These are phyloP conservation scores for Pythium dissotocum DNA, from an alignment of 352 stramenopile species.

Conservation along the genomic window DNA sequence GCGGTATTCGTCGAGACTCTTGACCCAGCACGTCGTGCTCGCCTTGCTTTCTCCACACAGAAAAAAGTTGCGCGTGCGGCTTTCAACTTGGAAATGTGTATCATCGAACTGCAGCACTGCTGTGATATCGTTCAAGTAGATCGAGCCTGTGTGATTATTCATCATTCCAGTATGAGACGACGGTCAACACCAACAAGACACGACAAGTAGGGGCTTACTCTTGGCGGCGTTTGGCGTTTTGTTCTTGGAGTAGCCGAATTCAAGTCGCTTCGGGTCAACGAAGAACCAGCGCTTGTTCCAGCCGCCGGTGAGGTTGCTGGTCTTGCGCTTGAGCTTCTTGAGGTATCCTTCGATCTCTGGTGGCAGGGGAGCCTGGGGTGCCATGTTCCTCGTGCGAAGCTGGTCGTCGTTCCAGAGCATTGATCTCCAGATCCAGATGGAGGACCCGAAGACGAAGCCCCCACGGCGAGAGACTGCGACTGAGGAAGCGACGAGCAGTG, in stretches of 20 bases:
- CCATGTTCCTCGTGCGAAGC: slow-evolving; percentile 20
- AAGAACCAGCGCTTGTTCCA: slow-evolving; percentile 91
- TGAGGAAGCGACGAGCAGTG: not conserved
- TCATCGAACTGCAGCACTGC: slow-evolving; percentile 84
- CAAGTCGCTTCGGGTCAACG: slow-evolving; percentile 66
- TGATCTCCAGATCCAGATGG: not conserved
- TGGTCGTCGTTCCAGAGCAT: slow-evolving; percentile 16
- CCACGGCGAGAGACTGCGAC: not conserved
- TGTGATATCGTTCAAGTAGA: slow-evolving; percentile 88
- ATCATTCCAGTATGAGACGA: not conserved
- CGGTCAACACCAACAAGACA: not conserved
- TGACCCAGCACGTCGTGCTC: slow-evolving; percentile 76
- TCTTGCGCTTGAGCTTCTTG: slow-evolving; percentile 90
- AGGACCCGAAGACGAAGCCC: not conserved
- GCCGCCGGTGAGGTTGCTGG: slow-evolving; percentile 67
- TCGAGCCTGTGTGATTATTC: slow-evolving; percentile 50
- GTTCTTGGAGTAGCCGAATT: slow-evolving; percentile 73
- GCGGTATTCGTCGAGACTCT: slow-evolving; percentile 80
- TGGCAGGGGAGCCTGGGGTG: slow-evolving; percentile 48
- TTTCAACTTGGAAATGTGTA: slow-evolving; percentile 85
- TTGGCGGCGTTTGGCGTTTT: slow-evolving; percentile 41
- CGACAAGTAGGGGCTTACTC: slow-evolving; percentile 37
- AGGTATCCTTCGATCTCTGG: slow-evolving; percentile 84
- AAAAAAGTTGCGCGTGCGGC: slow-evolving; percentile 83
- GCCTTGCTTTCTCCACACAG: slow-evolving; percentile 85